Evolutionary conservation across 2,329 filamentous ascomycete species (phyloP), one percentile per base, ranked within the genome.

Genomic region (Epichloe baconii): DNA sequence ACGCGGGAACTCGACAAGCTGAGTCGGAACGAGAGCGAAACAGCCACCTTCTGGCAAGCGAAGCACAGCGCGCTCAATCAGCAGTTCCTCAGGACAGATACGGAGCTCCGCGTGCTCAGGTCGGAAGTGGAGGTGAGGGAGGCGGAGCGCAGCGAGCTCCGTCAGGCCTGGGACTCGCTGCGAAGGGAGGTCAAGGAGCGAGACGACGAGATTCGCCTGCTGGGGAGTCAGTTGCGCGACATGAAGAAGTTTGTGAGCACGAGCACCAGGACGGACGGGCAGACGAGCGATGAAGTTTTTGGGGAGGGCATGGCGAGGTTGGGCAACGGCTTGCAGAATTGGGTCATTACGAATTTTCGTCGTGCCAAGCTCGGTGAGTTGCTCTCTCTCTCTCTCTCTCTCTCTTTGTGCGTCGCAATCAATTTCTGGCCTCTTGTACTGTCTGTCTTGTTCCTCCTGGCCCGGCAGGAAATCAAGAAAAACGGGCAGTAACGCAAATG

Each of bases 221-320:
- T 85, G 53, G 67, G 76, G 49, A 70, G 71, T 3, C 83, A 87
- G 64, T 74, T 87, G 0, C 66, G 78, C 10, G 82, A 82, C 2
- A 68, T 88, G 53, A 88, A 88, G 71, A 80, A 81, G 58, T 86
- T 79, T 70, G 83, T 88, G 52, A 85, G 83, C 59, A 78, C 75
- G 21, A 79, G 78, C 55, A 85, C 83, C 10, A 71, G 81, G 35
- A 71, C 75, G 47, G 79, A 80, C 34, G 77, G 77, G 21, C 78
- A 82, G 63, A 71, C 70, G 50, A 82, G 80, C 54, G 85, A 88
- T 59, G 80, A 84, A 63, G 78, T 80, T 11, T 88, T 88, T 61
- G 76, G 71, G 2, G 78, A 84, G 48, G 72, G 74, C 10, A 78
- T 85, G 71, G 71, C 74, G 47, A 72, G 76, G 52, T 63, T 88